Evolutionary conservation across 179 eudicot species (phyloP).

Genomic region (Heliamphora pulchella): DNA sequence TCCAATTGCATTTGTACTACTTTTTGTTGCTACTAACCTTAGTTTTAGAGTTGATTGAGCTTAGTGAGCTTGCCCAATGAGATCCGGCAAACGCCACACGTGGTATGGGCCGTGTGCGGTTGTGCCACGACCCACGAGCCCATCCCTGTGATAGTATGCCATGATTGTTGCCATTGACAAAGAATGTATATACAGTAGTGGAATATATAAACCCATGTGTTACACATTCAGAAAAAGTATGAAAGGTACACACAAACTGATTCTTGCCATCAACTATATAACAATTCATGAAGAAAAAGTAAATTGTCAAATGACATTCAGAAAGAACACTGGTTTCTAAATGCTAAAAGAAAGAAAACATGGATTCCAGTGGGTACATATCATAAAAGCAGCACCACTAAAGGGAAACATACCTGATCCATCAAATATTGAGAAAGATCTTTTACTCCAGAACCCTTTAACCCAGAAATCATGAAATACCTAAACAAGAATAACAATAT

Average conservation of each 20-base stretch:
- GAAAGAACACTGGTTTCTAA: background rate
- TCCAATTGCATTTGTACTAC: no score
- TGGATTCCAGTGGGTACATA: background rate
- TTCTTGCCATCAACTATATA: background rate
- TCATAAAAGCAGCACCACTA: slow-evolving; percentile 8
- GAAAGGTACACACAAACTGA: no score
- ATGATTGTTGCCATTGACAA: no score
- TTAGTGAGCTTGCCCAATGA: no score
- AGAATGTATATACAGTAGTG: no score
- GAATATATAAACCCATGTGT: background rate
- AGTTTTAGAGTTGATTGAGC: no score
- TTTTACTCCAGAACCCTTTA: slow-evolving; percentile 90
- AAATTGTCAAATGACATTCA: slow-evolving; percentile 2
- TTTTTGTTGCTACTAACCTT: no score
- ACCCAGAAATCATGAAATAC: slow-evolving; percentile 85
- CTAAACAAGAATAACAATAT: slow-evolving; percentile 26
- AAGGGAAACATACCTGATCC: slow-evolving; percentile 57
- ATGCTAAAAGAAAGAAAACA: background rate
- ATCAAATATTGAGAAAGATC: slow-evolving; percentile 62
- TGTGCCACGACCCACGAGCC: no score
- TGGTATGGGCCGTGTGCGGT: no score
- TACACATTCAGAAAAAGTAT: background rate
- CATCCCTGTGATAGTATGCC: no score
- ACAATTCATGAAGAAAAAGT: background rate
- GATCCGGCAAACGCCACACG: no score